Percentiles rank a stretch among this genome's conserved stretches.
These are phyloP conservation scores for Huntiella savannae DNA, from an alignment of 2,329 filamentous ascomycete genomes.

Conservation along the genomic window DNA sequence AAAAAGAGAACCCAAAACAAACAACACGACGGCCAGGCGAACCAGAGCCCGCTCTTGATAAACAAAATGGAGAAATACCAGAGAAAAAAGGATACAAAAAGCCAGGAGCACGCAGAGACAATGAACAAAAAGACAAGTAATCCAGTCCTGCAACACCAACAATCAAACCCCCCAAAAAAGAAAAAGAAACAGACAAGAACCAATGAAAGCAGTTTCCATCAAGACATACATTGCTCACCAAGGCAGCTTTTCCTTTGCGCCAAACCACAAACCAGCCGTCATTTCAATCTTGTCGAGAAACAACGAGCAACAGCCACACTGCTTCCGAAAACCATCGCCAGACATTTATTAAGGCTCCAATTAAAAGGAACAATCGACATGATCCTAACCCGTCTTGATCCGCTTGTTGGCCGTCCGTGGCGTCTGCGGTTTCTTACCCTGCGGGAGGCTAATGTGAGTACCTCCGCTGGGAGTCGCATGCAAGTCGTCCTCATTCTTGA, in stretches of 20 bases:
- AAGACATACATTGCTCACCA: neutral
- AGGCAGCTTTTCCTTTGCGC: neutral
- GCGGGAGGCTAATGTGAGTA: conserved; percentile 32
- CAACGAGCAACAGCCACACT: neutral
- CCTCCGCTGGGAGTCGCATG: conserved; percentile 26
- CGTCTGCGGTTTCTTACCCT: conserved; percentile 36
- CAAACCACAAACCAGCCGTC: neutral
- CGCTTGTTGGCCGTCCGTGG: conserved; percentile 27
- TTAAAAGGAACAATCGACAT: neutral
- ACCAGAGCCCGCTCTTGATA: neutral
- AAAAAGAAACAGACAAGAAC: neutral
- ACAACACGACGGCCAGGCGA: neutral
- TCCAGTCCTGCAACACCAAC: too few species aligned
- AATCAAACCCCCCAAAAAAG: neutral
- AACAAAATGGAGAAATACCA: neutral
- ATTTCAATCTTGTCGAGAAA: neutral
- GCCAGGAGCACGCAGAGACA: too few species aligned
- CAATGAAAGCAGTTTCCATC: neutral
- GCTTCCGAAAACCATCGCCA: neutral
- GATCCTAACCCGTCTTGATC: conserved; percentile 6
- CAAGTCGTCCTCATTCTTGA: conserved; percentile 34
- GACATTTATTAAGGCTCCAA: neutral
- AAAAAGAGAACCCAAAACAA: neutral
- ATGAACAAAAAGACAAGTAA: too few species aligned
- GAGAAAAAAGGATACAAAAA: neutral